A percentile compares a stretch with the other conserved stretches of the same genome.
phyloP scores from a whole-genome alignment of 2,329 filamentous ascomycete species.

The Xylariaceae sp. region DNA sequence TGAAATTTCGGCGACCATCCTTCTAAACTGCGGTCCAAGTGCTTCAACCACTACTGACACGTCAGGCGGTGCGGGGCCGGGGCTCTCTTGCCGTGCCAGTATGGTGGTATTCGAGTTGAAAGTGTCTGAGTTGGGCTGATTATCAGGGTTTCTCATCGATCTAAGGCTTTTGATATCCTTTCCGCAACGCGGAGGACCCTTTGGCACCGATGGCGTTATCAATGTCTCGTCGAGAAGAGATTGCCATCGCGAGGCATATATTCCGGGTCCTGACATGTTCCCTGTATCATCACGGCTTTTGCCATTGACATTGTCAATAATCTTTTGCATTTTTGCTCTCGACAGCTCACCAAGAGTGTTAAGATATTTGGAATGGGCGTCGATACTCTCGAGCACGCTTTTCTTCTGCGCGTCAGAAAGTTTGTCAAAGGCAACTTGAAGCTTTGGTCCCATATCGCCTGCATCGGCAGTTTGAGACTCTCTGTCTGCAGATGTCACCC shows the following conservation, averaged over 20 bases:
- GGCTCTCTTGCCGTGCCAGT: constrained; percentile 41
- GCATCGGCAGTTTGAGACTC: not conserved
- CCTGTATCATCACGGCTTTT: constrained; percentile 7
- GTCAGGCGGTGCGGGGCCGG: constrained; percentile 47
- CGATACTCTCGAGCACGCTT: constrained; percentile 58
- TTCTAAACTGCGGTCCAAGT: constrained; percentile 33
- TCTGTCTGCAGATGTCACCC: no score
- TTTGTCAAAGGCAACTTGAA: constrained; percentile 51
- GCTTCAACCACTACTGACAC: constrained; percentile 42
- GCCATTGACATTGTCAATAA: constrained; percentile 53
- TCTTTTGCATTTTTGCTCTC: constrained; percentile 58
- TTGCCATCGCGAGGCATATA: constrained; percentile 77
- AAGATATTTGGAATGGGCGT: constrained; percentile 68
- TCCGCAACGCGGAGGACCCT: constrained; percentile 61
- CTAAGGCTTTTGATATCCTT: constrained; percentile 56
- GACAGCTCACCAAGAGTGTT: constrained; percentile 61
- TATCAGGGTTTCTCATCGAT: constrained; percentile 53
- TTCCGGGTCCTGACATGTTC: constrained; percentile 68
- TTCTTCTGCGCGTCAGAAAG: constrained; percentile 56
- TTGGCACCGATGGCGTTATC: constrained; percentile 65
- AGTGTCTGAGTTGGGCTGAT: constrained; percentile 37
- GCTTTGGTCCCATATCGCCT: constrained; percentile 47
- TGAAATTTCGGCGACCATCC: constrained; percentile 34
- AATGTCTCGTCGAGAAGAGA: constrained; percentile 71
- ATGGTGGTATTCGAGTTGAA: constrained; percentile 35